These are phyloP conservation scores for Amanita muscaria DNA, from an alignment of 768 basidiomycete species.

Conservation along the genomic window DNA sequence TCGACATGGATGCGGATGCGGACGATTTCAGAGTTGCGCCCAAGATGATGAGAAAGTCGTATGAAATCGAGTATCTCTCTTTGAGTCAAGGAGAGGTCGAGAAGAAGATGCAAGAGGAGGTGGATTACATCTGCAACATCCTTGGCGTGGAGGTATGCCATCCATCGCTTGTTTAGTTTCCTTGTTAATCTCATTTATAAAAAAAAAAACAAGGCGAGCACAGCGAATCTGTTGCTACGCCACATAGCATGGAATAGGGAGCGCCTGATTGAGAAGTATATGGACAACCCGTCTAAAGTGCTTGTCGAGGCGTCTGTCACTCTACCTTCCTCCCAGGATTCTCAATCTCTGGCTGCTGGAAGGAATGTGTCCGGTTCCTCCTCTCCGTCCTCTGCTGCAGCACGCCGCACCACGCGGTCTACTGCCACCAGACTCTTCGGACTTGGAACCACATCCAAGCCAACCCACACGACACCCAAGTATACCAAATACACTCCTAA, in stretches of 20 bases:
- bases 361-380: slow-evolving; percentile 13
- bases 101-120: slow-evolving; percentile 65
- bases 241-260: slow-evolving; percentile 94
- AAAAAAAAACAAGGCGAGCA: slow-evolving; percentile 39
- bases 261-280: slow-evolving; percentile 90
- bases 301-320: slow-evolving; percentile 66
- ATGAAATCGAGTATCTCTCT: slow-evolving; percentile 80
- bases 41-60: slow-evolving; percentile 56
- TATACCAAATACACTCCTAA: slow-evolving; percentile 23
- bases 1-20: slow-evolving; percentile 58
- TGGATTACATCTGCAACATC: slow-evolving; percentile 82
- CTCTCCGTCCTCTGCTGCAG: slow-evolving; percentile 12
- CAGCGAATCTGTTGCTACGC: slow-evolving; percentile 72
- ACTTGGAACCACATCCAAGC: slow-evolving; percentile 22
- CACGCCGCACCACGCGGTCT: slow-evolving; percentile 26
- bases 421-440: slow-evolving; percentile 31
- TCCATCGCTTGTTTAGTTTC: slow-evolving; percentile 2
- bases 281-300: slow-evolving; percentile 78
- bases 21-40: slow-evolving; percentile 54
- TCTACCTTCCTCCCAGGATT: slow-evolving; percentile 20
- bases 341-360: slow-evolving; percentile 1
- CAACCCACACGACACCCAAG: slow-evolving; percentile 19
- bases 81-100: slow-evolving; percentile 68
- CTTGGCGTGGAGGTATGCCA: slow-evolving; percentile 83
- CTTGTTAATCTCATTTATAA: slow-evolving; percentile 1